phyloP scores from a whole-genome alignment of 2,329 filamentous ascomycete species.

The Cladophialophora carrionii region DNA sequence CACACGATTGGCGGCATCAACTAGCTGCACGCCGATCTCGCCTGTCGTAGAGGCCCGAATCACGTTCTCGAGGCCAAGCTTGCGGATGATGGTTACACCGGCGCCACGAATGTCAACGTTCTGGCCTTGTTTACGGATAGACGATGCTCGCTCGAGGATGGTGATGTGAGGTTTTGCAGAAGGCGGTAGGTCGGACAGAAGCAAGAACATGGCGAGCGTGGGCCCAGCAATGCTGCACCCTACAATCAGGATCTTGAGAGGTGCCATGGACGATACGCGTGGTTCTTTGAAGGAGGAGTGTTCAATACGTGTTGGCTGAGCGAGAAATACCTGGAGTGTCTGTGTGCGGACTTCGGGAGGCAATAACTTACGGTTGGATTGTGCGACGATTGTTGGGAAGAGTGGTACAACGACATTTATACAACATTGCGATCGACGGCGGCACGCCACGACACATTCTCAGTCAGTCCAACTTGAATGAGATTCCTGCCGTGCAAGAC shows the following conservation, averaged over 20 bases:
- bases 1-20: slow-evolving; percentile 48
- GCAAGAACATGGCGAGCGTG: slow-evolving; percentile 52
- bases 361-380: background rate
- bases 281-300: background rate
- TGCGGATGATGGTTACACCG: slow-evolving; percentile 57
- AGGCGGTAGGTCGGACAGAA: slow-evolving; percentile 51
- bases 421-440: background rate
- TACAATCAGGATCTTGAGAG: slow-evolving; percentile 55
- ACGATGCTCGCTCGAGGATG: slow-evolving; percentile 48
- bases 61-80: slow-evolving; percentile 56
- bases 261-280: slow-evolving; percentile 26
- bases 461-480: background rate
- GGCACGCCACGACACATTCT: background rate
- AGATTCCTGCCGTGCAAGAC: background rate
- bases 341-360: background rate
- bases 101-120: slow-evolving; percentile 60
- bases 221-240: slow-evolving; percentile 48
- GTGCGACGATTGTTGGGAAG: background rate
- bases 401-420: background rate
- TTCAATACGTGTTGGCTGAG: background rate
- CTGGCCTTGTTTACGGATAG: slow-evolving; percentile 53
- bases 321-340: background rate
- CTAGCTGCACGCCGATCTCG: slow-evolving; percentile 55
- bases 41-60: slow-evolving; percentile 47
- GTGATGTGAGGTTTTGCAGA: slow-evolving; percentile 41